Evolutionary conservation across 257 asterid genomes (phyloP), one percentile per base, ranked within the genome.

Genomic region (Gardenia jasminoides): DNA sequence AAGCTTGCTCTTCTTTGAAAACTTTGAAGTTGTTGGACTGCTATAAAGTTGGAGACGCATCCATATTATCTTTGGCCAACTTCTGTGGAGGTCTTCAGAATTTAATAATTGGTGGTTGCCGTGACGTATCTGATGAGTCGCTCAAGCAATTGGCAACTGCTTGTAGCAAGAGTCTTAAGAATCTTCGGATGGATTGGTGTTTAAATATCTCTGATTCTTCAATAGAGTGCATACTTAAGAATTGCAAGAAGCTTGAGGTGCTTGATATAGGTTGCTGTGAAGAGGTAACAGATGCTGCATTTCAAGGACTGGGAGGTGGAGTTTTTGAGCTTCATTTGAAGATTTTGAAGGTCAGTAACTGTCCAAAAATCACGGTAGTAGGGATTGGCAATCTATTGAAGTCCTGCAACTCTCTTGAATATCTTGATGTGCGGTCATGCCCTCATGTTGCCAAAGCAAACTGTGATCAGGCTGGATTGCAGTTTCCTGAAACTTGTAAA

Each of bases 161-260:
- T 19, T 93, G 96, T 78, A 69, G 67, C 59, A 73, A 79, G 48
- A 91, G 90, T 81, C 97, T 95, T 70, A 88, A 86, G 85, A 88
- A 77, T 82, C 92, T 95, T 70, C 90, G 97, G 39, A 95, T 95
- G 99, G 98, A 93, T 87, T 95, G 99, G 99, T 95, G 98, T 86
- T 82, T 87, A 77, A 92, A 91, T 52, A 79, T 92, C 56, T 88
- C 99, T 3, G 97, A 92, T 75, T 26, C 81, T 20, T 90, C 97
- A 43, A 47, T 95, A 79, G 90, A 82, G 59, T 81, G 87, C 83
- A 74, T 95, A 46, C 78, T 95, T 70, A 80, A 43, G 59, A 78
- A 86, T 39, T 95, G 99, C 85, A 79, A 68, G 83, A 88, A 90
- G 82, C 96, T 95, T 20, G 99, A 93, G 92, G 89, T 91, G 79